Evolutionary conservation across 352 stramenopile genomes (phyloP), one percentile per base, ranked within the genome.

Genomic region (Phytophthora citricola): DNA sequence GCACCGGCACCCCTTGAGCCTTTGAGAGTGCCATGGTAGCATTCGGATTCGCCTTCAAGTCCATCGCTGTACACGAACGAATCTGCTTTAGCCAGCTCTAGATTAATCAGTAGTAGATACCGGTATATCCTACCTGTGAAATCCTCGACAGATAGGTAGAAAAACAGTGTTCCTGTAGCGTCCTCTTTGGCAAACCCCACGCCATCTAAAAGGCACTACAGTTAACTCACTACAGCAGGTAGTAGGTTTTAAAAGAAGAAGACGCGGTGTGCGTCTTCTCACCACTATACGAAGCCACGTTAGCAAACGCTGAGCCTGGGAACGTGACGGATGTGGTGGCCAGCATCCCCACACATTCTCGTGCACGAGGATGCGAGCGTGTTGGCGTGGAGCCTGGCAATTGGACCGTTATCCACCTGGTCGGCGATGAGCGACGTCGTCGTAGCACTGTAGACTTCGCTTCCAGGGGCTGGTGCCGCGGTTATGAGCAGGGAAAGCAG

Each of bases 261-360:
- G 24, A 27, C 29, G 17, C 1, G 27, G 12, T 26, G 12, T 24
- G 15, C 17, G 31, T 24, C 32, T 44, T 63, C 69, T 39, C 52
- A 90, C 83, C 83, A 49, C 81, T 90, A 65, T 85, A 92, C 4
- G 83, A 92, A 8, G 86, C 73, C 40, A 90, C 60, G 58, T 86
- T 84, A 56, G 56, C 79, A 53, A 74, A 88, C 5, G 83, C 76
- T 5, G 72, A 49, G 39, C 83, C 81, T 8, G 75, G 41, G 41
- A 85, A 87, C 17, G 79, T 56, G 43, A 80, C 64, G 24, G 81
- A 90, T 26, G 81, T 74, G 3, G 83, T 92, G 27, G 81, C 73
- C 55, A 92, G 78, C 14, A 81, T 85, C 12, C 68, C 83, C 83
- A 92, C 15, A 67, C 70, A 46, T 90, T 90, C 39, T 70, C 54